phyloP scores from a whole-genome alignment of 106 monocot genomes.

The Phalaenopsis equestris region DNA sequence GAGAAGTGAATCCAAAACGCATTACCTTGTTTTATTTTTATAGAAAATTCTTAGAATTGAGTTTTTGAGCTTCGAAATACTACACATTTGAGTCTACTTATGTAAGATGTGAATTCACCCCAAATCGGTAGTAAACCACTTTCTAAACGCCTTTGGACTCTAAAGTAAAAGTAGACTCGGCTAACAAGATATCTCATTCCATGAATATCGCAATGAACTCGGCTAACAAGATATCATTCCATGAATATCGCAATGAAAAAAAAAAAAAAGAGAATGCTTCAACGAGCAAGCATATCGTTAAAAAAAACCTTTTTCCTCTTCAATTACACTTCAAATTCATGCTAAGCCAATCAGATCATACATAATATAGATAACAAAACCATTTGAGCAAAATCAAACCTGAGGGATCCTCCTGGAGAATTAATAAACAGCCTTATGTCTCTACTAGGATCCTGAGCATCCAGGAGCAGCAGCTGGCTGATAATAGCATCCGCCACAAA shows the following conservation, averaged over 20 bases:
- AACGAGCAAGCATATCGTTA: too few species aligned
- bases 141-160: background rate
- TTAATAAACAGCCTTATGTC: constrained; percentile 92
- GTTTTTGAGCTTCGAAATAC: background rate
- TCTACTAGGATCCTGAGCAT: constrained; percentile 71
- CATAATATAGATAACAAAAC: too few species aligned
- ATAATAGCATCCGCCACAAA: constrained; percentile 87
- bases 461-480: constrained; percentile 81
- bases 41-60: background rate
- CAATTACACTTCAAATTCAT: background rate
- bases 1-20: background rate
- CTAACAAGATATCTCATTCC: too few species aligned
- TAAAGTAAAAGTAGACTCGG: too few species aligned
- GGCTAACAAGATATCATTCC: too few species aligned
- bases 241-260: too few species aligned
- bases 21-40: background rate
- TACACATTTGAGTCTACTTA: background rate
- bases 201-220: too few species aligned
- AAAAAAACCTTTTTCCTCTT: too few species aligned
- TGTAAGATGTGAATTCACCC: background rate
- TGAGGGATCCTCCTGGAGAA: constrained; percentile 83
- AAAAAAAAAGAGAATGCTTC: too few species aligned
- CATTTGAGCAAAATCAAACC: constrained; percentile 20
- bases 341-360: background rate
- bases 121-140: background rate